Evolutionary conservation across 2,329 filamentous ascomycete species (phyloP), one percentile per base, ranked within the genome.

Genomic region (Aspergillus versicolor): DNA sequence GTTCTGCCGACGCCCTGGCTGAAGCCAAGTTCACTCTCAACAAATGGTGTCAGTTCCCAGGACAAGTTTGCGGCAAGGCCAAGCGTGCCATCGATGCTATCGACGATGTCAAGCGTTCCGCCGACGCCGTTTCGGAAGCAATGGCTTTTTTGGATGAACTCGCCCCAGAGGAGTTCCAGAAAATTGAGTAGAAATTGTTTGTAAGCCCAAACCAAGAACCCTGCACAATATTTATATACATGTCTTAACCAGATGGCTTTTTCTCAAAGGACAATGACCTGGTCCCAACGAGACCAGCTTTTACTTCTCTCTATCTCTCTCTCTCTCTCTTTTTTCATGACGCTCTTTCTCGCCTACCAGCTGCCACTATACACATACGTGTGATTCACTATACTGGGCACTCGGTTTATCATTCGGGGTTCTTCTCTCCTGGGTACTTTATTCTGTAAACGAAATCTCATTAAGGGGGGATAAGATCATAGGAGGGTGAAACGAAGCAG

Each of bases 51-150:
- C 60, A 58, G 32, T 64, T 66, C 46, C 67, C 70, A 17, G 73
- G 70, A 21, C 65, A 74, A 54, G 65, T 67, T 32, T 75, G 74
- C 60, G 87, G 87, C 64, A 88, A 84, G 27, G 83, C 87, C 65
- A 80, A 80, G 62, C 86, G 89, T 66, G 86, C 87, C 34, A 86
- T 86, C 46, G 81, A 82, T 67, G 85, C 85, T 4, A 88, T 88
- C 70, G 80, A 86, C 66, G 76, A 82, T 32, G 66, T 70, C 49
- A 70, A 70, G 61, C 70, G 69, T 61, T 66, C 69, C 37, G 66
- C 68, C 47, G 69, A 72, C 50, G 69, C 67, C 34, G 66, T 73
- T 30, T 67, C 68, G 3, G 59, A 67, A n/a, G 68, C 69, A 27
- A 68, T 72, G 66, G 68, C 68, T 59, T 66, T 64, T 30, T 59